Evolutionary conservation across 2,329 filamentous ascomycete species (phyloP).

Genomic region (Rutstroemia sydowiana): DNA sequence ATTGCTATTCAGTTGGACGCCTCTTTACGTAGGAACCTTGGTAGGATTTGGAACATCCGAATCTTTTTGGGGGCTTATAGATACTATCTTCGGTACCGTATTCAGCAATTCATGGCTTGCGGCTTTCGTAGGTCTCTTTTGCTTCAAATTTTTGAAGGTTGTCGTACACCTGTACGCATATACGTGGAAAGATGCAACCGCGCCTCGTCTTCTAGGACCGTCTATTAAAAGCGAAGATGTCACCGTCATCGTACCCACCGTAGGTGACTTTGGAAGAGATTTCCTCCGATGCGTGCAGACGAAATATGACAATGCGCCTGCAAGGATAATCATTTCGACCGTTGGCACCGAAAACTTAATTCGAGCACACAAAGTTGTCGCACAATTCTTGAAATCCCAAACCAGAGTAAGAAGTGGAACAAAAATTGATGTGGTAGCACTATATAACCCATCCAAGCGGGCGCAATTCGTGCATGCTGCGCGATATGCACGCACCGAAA

Average conservation of each 20-base stretch:
- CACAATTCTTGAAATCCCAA: background rate
- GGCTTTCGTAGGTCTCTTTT: conserved; percentile 10
- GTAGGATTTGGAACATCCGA: background rate
- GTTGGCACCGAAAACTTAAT: conserved; percentile 9
- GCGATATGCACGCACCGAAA: conserved; percentile 9
- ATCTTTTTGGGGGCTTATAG: background rate
- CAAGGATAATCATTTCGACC: conserved; percentile 16
- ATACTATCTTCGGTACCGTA: background rate
- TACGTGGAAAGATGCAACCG: conserved; percentile 1
- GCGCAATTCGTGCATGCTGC: conserved; percentile 14
- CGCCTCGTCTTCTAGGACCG: background rate
- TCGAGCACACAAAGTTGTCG: background rate
- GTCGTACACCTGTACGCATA: conserved; percentile 18
- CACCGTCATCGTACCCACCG: conserved; percentile 19
- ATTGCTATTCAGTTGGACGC: background rate
- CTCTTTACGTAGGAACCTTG: background rate
- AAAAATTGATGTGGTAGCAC: conserved; percentile 2
- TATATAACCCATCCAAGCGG: conserved; percentile 13
- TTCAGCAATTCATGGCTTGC: background rate
- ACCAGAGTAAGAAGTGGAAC: background rate
- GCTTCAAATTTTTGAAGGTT: conserved; percentile 20
- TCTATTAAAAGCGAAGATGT: conserved; percentile 14
- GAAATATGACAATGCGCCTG: conserved; percentile 13
- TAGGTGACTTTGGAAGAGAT: conserved; percentile 15
- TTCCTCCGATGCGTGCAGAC: conserved; percentile 9